These are phyloP conservation scores for Golubevia sp. DNA, from an alignment of 1,284 basidiomycete species.

Conservation along the genomic window DNA sequence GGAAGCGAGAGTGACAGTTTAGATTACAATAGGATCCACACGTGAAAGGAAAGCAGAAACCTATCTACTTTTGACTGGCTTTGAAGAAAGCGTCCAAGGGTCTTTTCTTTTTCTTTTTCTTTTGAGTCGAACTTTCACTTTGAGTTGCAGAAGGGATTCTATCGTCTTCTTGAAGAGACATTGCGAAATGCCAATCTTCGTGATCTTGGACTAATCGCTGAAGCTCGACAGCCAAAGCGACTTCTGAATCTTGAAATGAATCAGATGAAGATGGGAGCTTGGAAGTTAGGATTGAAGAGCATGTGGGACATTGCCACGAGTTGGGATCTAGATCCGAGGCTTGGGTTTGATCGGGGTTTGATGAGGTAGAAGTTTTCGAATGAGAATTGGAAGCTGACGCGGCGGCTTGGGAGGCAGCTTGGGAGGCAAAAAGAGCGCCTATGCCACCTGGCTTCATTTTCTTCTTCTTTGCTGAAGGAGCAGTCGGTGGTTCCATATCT, in stretches of 20 bases:
- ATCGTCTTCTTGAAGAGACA: slow-evolving; percentile 9
- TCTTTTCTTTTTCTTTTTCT: not conserved
- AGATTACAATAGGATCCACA: too few relatives aligned
- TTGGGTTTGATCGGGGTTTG: not conserved
- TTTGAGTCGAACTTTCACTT: not conserved
- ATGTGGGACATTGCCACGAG: slow-evolving; percentile 33
- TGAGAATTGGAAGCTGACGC: not conserved
- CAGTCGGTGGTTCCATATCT: not conserved
- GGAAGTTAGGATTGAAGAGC: slow-evolving; percentile 15
- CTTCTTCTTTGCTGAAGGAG: not conserved
- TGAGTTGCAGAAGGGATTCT: not conserved
- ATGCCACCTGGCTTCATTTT: not conserved
- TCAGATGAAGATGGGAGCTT: not conserved
- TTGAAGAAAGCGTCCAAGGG: not conserved
- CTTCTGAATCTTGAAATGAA: not conserved
- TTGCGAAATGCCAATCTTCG: slow-evolving; percentile 44
- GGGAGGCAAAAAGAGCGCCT: not conserved
- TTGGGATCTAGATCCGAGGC: not conserved
- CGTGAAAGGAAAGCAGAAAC: too few relatives aligned
- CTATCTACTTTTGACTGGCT: not conserved
- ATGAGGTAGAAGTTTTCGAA: not conserved
- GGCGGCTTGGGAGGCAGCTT: not conserved
- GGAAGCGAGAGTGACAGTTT: too few relatives aligned
- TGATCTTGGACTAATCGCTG: slow-evolving; percentile 27
- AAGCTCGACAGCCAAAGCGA: not conserved